Evolutionary conservation across 768 basidiomycete species (phyloP), one percentile per base, ranked within the genome.

Genomic region (Cystoderma amianthinum): DNA sequence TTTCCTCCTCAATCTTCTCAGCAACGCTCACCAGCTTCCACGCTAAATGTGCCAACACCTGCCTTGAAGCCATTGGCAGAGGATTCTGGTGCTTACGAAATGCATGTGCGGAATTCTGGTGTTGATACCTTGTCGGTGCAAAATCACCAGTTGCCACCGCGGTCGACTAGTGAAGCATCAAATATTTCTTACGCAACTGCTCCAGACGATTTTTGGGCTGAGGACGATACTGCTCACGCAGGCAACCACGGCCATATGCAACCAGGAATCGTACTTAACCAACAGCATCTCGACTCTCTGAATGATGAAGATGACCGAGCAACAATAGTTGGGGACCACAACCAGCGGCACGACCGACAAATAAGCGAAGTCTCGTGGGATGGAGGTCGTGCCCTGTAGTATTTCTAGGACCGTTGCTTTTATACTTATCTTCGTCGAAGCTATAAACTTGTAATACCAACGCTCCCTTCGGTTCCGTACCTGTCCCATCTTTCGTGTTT

Each of bases 181-280:
- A 54, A 58, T 44, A 62, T 64, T 12, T 68, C 71, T 40, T 72
- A 60, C 49, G 59, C 61, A 28, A 70, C 74, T 28, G 72, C 65
- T n/a, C 58, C 55, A 12, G 71, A 73, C 21, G 71, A 65, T 3
- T 67, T 59, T 34, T 68, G 58, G 54, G 48, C 53, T n/a, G 58
- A 55, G 12, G 47, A 48, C 30, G 44, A 44, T 37, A 38, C 33
- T 11, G 25, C 25, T 42, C 47, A 43, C 32, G 42, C 18, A 32
- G 46, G 39, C 18, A 39, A 43, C 6, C 37, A 37, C 30, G 21
- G 30, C 40, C 42, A 5, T 40, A 45, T 25, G 39, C 22, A 17
- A 19, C 25, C 38, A 39, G 34, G 30, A 35, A 32, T 41, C 32
- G 36, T 32, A 6, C 52, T 44, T 15, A 55, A 57, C 18, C 47